A percentile compares a stretch with the other conserved stretches of the same genome.
These are phyloP conservation scores for Yueomyces sp. DNA, from an alignment of 805 yeast genomes.

Conservation along the genomic window DNA sequence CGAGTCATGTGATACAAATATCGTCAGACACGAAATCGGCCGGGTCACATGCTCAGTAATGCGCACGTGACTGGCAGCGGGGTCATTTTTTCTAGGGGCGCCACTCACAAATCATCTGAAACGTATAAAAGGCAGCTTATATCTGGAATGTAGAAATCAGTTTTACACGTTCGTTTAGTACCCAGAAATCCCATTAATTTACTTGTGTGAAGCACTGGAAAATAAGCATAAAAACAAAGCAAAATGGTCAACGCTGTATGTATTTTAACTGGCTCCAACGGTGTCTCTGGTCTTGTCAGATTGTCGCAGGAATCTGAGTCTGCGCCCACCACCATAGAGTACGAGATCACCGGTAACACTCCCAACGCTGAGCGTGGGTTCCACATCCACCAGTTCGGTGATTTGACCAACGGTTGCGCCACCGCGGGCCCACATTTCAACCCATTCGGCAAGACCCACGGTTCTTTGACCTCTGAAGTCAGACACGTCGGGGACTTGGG, in stretches of 20 bases:
- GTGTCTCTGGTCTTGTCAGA: constrained; percentile 73
- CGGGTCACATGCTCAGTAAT: no score
- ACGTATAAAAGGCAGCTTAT: no score
- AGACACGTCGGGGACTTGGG: constrained; percentile 77
- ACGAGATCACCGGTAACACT: constrained; percentile 83
- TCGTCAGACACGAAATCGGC: no score
- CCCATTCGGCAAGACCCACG: constrained; percentile 81
- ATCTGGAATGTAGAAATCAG: no score
- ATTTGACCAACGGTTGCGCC: constrained; percentile 92
- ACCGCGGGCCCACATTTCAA: constrained; percentile 97
- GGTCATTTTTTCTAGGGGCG: no score
- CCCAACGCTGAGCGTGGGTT: constrained; percentile 87
- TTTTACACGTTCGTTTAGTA: no score
- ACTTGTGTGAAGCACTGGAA: background rate
- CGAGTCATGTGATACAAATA: no score
- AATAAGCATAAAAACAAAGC: background rate
- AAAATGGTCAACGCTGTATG: constrained; percentile 53
- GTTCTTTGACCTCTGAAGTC: constrained; percentile 60
- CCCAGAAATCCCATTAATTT: no score
- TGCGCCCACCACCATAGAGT: constrained; percentile 74
- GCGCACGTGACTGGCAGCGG: no score
- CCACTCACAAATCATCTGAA: no score
- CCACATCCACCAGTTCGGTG: constrained; percentile 98
- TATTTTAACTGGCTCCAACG: constrained; percentile 89
- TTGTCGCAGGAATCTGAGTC: constrained; percentile 74